Conservation (phyloP, 371 early-diverging fungal species). For the Quaeritorhiza haematococci region DNA sequence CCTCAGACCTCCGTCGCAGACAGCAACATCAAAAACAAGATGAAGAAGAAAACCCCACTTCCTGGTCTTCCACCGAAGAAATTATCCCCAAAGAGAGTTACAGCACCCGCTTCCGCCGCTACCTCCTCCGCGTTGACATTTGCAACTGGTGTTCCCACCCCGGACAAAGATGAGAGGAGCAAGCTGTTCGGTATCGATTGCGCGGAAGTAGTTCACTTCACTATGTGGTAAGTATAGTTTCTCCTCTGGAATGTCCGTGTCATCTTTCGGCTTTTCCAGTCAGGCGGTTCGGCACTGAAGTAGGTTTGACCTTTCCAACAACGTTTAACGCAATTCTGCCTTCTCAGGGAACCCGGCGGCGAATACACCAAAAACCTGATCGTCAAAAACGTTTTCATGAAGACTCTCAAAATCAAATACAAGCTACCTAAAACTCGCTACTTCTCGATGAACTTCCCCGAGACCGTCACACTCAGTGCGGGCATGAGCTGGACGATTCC, state of each 20-base stretch:
- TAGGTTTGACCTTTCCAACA: background rate
- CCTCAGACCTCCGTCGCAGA: too few relatives aligned
- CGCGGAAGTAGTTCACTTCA: slow-evolving; percentile 43
- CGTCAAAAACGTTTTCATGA: slow-evolving; percentile 49
- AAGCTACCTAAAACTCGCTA: slow-evolving; percentile 43
- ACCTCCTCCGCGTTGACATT: too few relatives aligned
- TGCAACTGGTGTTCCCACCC: too few relatives aligned
- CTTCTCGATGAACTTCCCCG: slow-evolving; percentile 50
- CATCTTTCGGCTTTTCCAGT: background rate
- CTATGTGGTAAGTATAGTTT: slow-evolving; percentile 28
- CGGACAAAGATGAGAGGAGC: too few relatives aligned
- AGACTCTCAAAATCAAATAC: slow-evolving; percentile 51
- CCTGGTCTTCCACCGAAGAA: too few relatives aligned
- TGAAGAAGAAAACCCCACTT: too few relatives aligned
- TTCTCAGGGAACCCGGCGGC: slow-evolving; percentile 45
- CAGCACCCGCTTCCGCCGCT: too few relatives aligned
- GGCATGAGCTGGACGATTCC: slow-evolving; percentile 51
- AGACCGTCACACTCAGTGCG: slow-evolving; percentile 41
- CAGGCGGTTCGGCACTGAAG: background rate
- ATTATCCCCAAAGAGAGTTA: too few relatives aligned
- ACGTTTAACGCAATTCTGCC: background rate
- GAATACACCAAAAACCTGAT: slow-evolving; percentile 41
- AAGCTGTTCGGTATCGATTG: slow-evolving; percentile 47
- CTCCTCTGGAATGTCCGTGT: background rate
- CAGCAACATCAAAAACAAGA: too few relatives aligned